Evolutionary conservation across 2,329 filamentous ascomycete genomes (phyloP).

Genomic region (Apiospora aurea): DNA sequence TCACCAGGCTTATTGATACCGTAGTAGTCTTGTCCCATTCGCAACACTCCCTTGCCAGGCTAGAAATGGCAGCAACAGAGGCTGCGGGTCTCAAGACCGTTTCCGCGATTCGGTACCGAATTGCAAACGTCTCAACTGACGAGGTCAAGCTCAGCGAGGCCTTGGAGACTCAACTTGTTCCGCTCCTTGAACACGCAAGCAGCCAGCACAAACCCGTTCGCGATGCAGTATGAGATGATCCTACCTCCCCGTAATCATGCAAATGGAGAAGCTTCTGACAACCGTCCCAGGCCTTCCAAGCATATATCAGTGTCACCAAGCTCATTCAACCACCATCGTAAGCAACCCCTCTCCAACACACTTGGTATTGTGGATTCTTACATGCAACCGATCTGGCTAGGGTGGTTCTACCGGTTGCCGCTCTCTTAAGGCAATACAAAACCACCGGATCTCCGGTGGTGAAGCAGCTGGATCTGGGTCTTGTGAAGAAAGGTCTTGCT

Average conservation of each 20-base stretch:
- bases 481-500: conserved; percentile 81
- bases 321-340: conserved; percentile 61
- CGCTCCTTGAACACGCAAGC: conserved; percentile 83
- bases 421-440: conserved; percentile 89
- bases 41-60: not conserved
- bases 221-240: conserved; percentile 45
- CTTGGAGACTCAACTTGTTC: conserved; percentile 79
- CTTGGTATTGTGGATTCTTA: conserved; percentile 25
- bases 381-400: conserved; percentile 40
- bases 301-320: conserved; percentile 59
- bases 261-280: conserved; percentile 9
- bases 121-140: conserved; percentile 66
- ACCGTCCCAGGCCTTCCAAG: conserved; percentile 53
- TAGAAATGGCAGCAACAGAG: conserved; percentile 40
- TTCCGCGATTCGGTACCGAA: conserved; percentile 43
- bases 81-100: conserved; percentile 42
- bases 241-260: not conserved
- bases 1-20: not conserved
- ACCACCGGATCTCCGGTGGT: conserved; percentile 76
- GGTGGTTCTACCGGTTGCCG: conserved; percentile 83
- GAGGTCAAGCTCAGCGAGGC: conserved; percentile 83
- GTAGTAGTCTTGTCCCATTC: not conserved
- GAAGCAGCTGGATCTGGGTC: conserved; percentile 86
- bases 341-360: conserved; percentile 29
- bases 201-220: conserved; percentile 83